Conservation (phyloP, 352 stramenopile genomes). For the Paralagenidium karlingii region DNA sequence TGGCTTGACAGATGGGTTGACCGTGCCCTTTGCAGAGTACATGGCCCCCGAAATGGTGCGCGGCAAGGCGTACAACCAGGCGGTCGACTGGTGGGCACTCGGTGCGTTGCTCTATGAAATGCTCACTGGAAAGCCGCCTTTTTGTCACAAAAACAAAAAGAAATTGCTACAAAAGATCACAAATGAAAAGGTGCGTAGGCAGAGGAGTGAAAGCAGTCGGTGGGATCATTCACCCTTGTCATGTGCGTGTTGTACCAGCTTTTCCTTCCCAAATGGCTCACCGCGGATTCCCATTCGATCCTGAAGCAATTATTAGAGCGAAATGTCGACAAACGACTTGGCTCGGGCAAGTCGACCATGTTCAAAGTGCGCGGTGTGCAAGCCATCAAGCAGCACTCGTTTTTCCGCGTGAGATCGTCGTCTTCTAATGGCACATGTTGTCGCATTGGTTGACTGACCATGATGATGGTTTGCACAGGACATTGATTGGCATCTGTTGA, state of each 20-base stretch:
- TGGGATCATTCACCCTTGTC: background rate
- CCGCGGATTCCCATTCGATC: conserved; percentile 85
- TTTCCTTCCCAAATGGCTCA: conserved; percentile 66
- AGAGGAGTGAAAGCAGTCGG: background rate
- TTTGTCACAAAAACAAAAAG: conserved; percentile 73
- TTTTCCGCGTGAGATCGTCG: no score
- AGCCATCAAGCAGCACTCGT: conserved; percentile 92
- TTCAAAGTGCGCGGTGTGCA: conserved; percentile 96
- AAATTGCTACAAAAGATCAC: conserved; percentile 83
- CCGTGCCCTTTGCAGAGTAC: conserved; percentile 33
- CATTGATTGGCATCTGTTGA: conserved; percentile 91
- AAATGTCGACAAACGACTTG: conserved; percentile 91
- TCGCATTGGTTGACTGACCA: background rate
- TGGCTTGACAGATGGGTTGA: background rate
- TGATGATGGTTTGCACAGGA: conserved; percentile 2
- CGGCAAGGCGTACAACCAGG: conserved; percentile 69
- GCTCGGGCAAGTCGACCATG: conserved; percentile 92
- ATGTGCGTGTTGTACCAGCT: conserved; percentile 8
- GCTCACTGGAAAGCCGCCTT: conserved; percentile 73
- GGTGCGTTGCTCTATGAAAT: conserved; percentile 80
- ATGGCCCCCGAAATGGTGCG: conserved; percentile 83
- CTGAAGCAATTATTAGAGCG: conserved; percentile 95
- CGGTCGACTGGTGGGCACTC: conserved; percentile 81
- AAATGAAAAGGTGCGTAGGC: conserved; percentile 48
- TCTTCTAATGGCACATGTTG: conserved; percentile 4